Percentiles rank a stretch among this genome's conserved stretches.
These are phyloP conservation scores for Claviceps sorghi DNA, from an alignment of 2,329 filamentous ascomycete genomes.

Conservation along the genomic window DNA sequence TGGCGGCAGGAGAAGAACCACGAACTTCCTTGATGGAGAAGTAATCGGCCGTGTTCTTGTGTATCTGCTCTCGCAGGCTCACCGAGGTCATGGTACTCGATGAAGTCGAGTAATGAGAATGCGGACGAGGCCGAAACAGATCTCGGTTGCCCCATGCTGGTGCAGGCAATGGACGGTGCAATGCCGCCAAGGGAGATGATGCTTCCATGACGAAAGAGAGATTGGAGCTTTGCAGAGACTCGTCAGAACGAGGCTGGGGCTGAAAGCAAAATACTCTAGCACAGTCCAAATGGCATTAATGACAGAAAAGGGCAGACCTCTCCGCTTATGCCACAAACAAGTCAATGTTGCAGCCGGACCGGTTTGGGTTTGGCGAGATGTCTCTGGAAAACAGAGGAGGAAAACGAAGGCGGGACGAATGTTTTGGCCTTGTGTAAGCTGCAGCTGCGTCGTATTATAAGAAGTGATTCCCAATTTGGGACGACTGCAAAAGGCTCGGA, in stretches of 20 bases:
- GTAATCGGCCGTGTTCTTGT: slow-evolving; percentile 53
- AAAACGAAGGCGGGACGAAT: background rate
- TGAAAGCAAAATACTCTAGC: background rate
- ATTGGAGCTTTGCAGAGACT: slow-evolving; percentile 3
- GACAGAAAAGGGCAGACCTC: background rate
- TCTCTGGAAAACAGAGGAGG: background rate
- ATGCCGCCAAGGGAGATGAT: slow-evolving; percentile 84
- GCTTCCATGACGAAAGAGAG: slow-evolving; percentile 54
- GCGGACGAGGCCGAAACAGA: slow-evolving; percentile 36
- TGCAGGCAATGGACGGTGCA: slow-evolving; percentile 57
- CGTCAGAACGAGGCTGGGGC: slow-evolving; percentile 1
- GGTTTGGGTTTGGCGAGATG: background rate
- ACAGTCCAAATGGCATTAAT: slow-evolving; percentile 1
- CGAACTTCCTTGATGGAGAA: slow-evolving; percentile 65
- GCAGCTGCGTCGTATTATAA: background rate
- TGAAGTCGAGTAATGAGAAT: slow-evolving; percentile 33
- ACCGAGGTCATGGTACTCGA: slow-evolving; percentile 49
- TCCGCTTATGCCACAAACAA: slow-evolving; percentile 13
- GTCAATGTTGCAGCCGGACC: slow-evolving; percentile 18
- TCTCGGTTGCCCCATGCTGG: slow-evolving; percentile 45
- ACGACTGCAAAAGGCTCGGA: background rate
- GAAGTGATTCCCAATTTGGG: slow-evolving; percentile 1
- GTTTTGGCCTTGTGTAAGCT: background rate
- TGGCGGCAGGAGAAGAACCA: slow-evolving; percentile 81
- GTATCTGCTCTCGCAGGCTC: slow-evolving; percentile 64